Base-by-base conservation (phyloP, 805 yeast genomes). In the Candida pseudofarinosa region DNA sequence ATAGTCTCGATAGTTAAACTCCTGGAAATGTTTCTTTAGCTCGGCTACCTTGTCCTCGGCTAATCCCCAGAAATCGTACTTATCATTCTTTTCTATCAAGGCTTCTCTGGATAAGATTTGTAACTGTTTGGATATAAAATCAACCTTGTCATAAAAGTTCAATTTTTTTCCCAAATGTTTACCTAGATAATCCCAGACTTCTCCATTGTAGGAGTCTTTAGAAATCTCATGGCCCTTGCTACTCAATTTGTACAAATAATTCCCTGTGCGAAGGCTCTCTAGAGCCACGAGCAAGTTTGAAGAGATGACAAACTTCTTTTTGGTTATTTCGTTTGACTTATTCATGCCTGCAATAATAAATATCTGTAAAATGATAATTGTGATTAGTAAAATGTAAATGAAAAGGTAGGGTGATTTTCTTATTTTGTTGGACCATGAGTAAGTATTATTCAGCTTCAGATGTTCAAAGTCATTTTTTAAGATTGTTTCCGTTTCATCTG, bases 41-140 rank as follows among this genome's bases (percentile, higher is more conserved):
- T 48, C 52, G 28, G 15, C 26, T 4, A 41, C 20, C n/a, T 37
- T 37, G 4, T 38, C 43, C 14, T 36, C 40, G 14, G 42, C 15
- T 19, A 26, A 39, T 7, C 34, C 42, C 8, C 37, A 19, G 6
- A 39, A 8, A 26, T 20, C 40, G 12, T 37, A 35, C 17, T 18
- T 28, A 18, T 41, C n/a, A 3, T 39, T 35, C 3, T 15, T 17
- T n/a, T 23, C 28, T 23, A 10, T 7, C 10, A 23, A 23, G 10
- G 28, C 28, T 10, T 41, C 35, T 19, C 36, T 35, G 38, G 43
- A 45, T 13, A 54, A 38, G 6, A 41, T 34, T 7, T 46, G 43
- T n/a, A 56, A 36, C 35, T 58, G 59, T 15, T 38, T 39, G 8
- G 55, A 47, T 35, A 58, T 44, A 39, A 46, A 58, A 38, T 53